Conservation (phyloP, 768 basidiomycete species). For the Termitomyces sp. region DNA sequence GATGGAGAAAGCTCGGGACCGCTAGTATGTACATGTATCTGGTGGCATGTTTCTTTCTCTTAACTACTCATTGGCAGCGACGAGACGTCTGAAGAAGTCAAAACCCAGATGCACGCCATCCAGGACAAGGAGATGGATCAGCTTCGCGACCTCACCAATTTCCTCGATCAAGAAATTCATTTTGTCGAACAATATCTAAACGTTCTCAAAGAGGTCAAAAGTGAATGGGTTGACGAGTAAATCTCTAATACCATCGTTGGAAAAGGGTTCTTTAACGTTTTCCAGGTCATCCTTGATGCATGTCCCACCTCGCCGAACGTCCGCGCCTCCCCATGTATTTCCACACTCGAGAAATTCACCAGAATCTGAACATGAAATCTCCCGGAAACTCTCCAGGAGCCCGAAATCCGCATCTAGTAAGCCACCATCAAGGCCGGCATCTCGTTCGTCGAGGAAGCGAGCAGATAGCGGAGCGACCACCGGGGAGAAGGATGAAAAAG, state of each 20-base stretch:
- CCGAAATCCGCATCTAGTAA: conserved; percentile 37
- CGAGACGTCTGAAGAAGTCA: conserved; percentile 80
- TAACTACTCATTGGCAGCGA: conserved; percentile 44
- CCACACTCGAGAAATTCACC: conserved; percentile 10
- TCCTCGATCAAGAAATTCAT: conserved; percentile 70
- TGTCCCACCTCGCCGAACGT: conserved; percentile 8
- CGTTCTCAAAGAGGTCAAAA: conserved; percentile 64
- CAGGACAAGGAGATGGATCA: conserved; percentile 76
- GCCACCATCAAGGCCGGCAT: conserved; percentile 46
- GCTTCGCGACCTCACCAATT: conserved; percentile 59
- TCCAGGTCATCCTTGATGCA: conserved; percentile 6
- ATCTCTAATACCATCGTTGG: background rate
- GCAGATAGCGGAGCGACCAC: conserved; percentile 48
- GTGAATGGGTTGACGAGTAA: conserved; percentile 63
- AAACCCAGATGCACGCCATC: conserved; percentile 71
- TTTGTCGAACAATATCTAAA: conserved; percentile 70
- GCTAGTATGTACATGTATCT: conserved; percentile 51
- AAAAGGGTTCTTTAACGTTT: background rate
- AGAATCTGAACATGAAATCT: conserved; percentile 30
- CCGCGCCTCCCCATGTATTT: conserved; percentile 11
- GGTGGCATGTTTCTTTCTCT: background rate
- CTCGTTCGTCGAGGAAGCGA: conserved; percentile 60
- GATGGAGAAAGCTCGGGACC: conserved; percentile 57
- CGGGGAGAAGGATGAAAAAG: conserved; percentile 29
- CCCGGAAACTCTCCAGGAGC: conserved; percentile 26